Base-by-base conservation (phyloP, 352 stramenopile genomes). In the Phytophthora palmivora region DNA sequence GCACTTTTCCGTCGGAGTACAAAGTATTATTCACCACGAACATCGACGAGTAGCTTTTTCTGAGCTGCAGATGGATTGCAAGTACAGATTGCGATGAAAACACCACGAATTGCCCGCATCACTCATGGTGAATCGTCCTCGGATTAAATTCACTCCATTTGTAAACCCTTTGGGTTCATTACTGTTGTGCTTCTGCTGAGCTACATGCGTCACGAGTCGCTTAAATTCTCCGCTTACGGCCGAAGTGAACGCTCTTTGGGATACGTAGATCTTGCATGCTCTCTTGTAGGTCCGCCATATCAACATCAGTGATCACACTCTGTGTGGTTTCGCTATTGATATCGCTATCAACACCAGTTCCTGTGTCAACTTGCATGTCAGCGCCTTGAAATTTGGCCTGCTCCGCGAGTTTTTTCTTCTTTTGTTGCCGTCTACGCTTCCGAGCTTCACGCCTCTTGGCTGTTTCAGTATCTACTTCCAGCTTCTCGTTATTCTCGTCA, bases 191-290 rank as follows among this genome's bases (percentile, higher is more conserved):
- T n/a, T n/a, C n/a, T n/a, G n/a, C n/a, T n/a, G n/a, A n/a, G n/a
- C n/a, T n/a, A n/a, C n/a, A n/a, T n/a, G n/a, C n/a, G n/a, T n/a
- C n/a, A n/a, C n/a, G n/a, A n/a, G n/a, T n/a, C 24, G 18, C 12
- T 59, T 52, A 72, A 4, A 48, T 10, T 52, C 63, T 51, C 28
- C 58, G 67, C 34, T 69, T 72, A 16, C 69, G 64, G 6, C 72
- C 68, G 14, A 80, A 80, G 11, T 58, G 62, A 39, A 80, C 49
- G 24, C 10, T 70, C 47, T 78, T 80, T 2, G 72, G 68, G 42
- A 80, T 78, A 6, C 61, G 60, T 10, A 80, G 30, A 5, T 67
- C 30, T 22, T 38, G 39, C 72, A 80, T 77, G 15, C 11, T 59
- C 8, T 64, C 39, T 52, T 68, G 51, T 21, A 80, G 15, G 10